A percentile compares a stretch with the other conserved stretches of the same genome.
phyloP scores from a whole-genome alignment of 108 stramenopile genomes.

The Fragilariopsis cylindrus region DNA sequence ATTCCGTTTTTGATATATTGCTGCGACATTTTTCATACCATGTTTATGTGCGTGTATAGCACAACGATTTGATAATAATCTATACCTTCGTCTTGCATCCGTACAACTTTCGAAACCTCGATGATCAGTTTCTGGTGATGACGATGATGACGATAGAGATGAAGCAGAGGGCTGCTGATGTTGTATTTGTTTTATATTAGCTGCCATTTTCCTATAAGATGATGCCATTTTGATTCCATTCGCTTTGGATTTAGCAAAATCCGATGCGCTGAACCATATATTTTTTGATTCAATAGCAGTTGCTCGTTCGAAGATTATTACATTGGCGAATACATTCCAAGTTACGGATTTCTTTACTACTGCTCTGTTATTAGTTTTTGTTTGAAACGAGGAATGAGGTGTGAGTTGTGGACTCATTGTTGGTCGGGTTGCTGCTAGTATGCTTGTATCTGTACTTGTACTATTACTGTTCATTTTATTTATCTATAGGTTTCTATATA shows the following conservation, averaged over 20 bases:
- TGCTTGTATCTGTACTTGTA: no score
- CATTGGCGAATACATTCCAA: neutral
- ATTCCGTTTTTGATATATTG: conserved; percentile 7
- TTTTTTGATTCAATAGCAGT: neutral
- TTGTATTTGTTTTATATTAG: neutral
- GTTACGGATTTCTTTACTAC: neutral
- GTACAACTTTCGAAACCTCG: conserved; percentile 8
- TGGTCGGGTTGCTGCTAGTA: no score
- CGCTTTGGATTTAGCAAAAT: neutral
- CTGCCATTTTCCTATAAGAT: neutral
- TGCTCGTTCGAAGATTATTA: conserved; percentile 2
- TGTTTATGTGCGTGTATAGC: neutral
- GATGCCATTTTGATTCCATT: neutral
- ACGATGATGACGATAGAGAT: neutral
- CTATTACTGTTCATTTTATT: no score
- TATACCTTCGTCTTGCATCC: neutral
- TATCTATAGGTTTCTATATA: no score
- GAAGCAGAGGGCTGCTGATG: neutral
- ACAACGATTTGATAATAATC: conserved; percentile 1
- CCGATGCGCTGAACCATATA: neutral
- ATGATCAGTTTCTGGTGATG: neutral
- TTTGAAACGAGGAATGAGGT: neutral
- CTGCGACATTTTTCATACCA: neutral
- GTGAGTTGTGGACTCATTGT: no score
- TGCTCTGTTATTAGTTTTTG: neutral